Evolutionary conservation across 768 basidiomycete species (phyloP), one percentile per base, ranked within the genome.

Genomic region (Boletus sp.): DNA sequence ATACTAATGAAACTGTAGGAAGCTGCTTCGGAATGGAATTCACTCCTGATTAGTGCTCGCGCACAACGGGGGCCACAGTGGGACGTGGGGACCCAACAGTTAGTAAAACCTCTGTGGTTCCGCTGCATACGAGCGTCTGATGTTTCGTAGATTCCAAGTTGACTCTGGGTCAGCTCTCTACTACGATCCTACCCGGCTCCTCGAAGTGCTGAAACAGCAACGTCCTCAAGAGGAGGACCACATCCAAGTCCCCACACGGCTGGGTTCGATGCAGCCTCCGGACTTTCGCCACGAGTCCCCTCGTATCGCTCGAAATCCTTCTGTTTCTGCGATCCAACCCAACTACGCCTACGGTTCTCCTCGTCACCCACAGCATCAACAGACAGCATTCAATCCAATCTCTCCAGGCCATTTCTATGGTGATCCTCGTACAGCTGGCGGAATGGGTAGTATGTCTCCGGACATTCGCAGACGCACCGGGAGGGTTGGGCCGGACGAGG

Each of bases 51-150:
- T 57, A 87, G 85, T 29, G 91, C 91, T 4, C 82, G 91, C 37
- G 91, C 90, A 8, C 84, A 88, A 56, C 78, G 91, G 57, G 91
- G 91, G 1, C 91, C 91, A 4, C 90, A 92, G 64, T 93, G 90
- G 90, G 91, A 93, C 68, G 78, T 92, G 39, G 89, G 89, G 17
- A 91, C 91, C 14, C 90, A 93, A 69, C 86, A 89, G 91, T 92
- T 63, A 63, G 88, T 79, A 47, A 33, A 48, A 39, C 30, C 35
- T 35, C 46, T 20, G 12, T 36, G 24, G 1, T 24, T 50, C 28
- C 30, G 1, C 36, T 42, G 5, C 50, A 28, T 37, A 12, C 36
- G 8, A 10, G 24, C 18, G 7, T 33, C 44, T 59, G 33, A 62
- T 18, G 30, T 17, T 12, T 7, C 45, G 11, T 42, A 92, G 90